A percentile compares a stretch with the other conserved stretches of the same genome.
phyloP scores from a whole-genome alignment of 441 rosid genomes.

The Bruguiera hainesii region DNA sequence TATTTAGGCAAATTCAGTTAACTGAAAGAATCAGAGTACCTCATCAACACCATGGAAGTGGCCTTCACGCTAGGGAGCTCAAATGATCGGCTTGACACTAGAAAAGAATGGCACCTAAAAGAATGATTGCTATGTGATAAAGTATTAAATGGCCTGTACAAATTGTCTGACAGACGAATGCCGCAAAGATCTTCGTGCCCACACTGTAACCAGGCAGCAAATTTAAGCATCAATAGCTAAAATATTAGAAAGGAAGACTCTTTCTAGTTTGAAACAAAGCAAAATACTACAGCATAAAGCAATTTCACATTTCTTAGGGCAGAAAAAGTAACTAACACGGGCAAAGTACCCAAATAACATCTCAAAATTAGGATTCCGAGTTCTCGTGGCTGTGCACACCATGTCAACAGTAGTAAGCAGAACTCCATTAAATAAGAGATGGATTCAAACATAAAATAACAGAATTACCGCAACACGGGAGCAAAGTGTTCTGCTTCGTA shows the following conservation, averaged over 20 bases:
- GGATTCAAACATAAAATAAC: neutral
- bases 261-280: neutral
- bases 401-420: neutral
- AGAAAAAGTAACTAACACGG: neutral
- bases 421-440: neutral
- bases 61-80: slow-evolving; percentile 51
- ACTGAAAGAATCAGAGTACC: slow-evolving; percentile 36
- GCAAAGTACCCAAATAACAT: neutral
- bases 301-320: neutral
- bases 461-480: slow-evolving; percentile 43
- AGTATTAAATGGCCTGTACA: slow-evolving; percentile 36
- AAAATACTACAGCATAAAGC: neutral
- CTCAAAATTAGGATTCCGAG: too few relatives aligned
- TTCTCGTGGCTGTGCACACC: neutral
- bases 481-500: slow-evolving; percentile 34
- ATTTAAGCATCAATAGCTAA: neutral
- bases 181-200: slow-evolving; percentile 38
- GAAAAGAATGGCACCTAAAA: slow-evolving; percentile 58
- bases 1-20: neutral
- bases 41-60: slow-evolving; percentile 44
- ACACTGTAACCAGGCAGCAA: slow-evolving; percentile 25
- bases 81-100: slow-evolving; percentile 40
- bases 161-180: slow-evolving; percentile 28
- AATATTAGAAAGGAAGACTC: slow-evolving; percentile 1
- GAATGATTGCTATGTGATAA: slow-evolving; percentile 33